Conservation (phyloP, 495 filamentous ascomycete genomes). For the Aspergillus cavernicola region DNA sequence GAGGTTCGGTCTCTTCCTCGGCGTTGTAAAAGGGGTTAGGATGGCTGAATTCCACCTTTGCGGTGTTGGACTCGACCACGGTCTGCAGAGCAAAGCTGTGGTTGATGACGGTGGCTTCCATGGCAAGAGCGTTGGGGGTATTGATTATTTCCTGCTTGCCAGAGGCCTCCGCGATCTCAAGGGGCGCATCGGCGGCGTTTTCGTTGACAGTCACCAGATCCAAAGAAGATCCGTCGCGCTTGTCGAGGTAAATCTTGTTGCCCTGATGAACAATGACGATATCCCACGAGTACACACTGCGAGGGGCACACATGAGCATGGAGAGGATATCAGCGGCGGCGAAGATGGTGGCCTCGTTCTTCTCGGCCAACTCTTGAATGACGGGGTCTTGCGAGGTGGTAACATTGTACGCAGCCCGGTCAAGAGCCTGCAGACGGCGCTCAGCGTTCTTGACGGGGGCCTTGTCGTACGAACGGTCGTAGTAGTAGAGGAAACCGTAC, state of each 20-base stretch:
- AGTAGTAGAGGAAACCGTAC: slow-evolving; percentile 97
- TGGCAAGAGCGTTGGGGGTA: slow-evolving; percentile 80
- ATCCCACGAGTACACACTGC: slow-evolving; percentile 97
- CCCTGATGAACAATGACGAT: slow-evolving; percentile 85
- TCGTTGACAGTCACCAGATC: slow-evolving; percentile 99
- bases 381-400: slow-evolving; percentile 93
- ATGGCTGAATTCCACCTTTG: slow-evolving; percentile 76
- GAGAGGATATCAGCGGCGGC: slow-evolving; percentile 94
- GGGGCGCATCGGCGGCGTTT: slow-evolving; percentile 93
- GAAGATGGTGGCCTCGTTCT: slow-evolving; percentile 95
- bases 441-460: slow-evolving; percentile 81
- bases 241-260: slow-evolving; percentile 97
- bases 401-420: slow-evolving; percentile 95
- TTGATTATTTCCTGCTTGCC: slow-evolving; percentile 90
- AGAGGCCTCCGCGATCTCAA: slow-evolving; percentile 78
- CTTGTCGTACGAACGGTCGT: slow-evolving; percentile 93
- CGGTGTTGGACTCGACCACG: slow-evolving; percentile 70
- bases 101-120: slow-evolving; percentile 99
- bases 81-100: slow-evolving; percentile 97
- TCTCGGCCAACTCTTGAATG: slow-evolving; percentile 94
- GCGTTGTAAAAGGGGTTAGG: slow-evolving; percentile 98
- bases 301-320: slow-evolving; percentile 97
- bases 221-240: slow-evolving; percentile 87
- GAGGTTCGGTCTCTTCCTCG: slow-evolving; percentile 83
- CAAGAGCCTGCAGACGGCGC: slow-evolving; percentile 79